Conservation (phyloP, 73 alveolate genomes). For the Tetrahymena thermophila region DNA sequence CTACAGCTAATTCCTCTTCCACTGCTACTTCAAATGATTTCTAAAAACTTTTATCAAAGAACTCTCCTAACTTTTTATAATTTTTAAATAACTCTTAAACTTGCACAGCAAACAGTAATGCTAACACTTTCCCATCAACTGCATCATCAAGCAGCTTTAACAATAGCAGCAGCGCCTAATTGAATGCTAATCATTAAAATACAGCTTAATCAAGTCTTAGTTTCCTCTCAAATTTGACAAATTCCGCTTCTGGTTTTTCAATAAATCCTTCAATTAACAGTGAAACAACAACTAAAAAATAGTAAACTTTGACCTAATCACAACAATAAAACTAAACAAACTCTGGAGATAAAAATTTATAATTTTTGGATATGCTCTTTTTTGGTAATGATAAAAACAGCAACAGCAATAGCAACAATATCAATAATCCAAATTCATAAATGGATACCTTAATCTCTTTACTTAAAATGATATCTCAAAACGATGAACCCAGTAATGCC, state of each 20-base stretch:
- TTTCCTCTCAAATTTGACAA: neutral
- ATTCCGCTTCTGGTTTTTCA: neutral
- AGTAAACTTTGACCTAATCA: neutral
- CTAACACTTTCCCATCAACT: neutral
- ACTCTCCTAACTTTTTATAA: neutral
- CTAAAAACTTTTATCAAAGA: neutral
- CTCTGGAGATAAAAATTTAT: neutral
- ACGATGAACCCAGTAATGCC: neutral
- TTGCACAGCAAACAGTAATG: neutral
- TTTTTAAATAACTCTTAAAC: neutral
- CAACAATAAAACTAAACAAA: neutral
- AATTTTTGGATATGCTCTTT: neutral
- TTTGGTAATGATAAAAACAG: neutral
- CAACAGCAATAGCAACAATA: neutral
- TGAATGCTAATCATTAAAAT: neutral
- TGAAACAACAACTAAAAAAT: neutral
- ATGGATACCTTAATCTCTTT: neutral
- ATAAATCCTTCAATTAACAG: neutral
- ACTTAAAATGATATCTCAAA: neutral
- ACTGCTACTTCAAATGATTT: neutral
- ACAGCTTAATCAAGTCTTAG: neutral
- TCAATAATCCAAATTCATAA: neutral
- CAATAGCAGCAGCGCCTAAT: neutral
- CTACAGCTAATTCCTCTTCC: neutral
- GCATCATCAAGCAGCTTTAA: neutral